phyloP scores from a whole-genome alignment of 2,329 filamentous ascomycete genomes.

The Fusarium globosum region DNA sequence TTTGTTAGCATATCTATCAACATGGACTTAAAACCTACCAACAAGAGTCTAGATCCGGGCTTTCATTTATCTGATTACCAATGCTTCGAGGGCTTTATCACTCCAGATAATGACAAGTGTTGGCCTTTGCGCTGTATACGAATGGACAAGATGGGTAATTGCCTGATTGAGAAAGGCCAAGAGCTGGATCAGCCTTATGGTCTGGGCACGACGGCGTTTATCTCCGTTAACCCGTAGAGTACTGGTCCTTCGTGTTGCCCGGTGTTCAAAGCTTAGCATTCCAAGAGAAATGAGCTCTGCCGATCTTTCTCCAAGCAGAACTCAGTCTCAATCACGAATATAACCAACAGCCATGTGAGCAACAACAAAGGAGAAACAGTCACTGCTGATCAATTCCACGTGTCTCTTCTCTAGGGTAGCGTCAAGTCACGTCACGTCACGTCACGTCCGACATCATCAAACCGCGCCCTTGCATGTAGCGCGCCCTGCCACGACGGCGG shows the following conservation, averaged over 20 bases:
- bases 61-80: constrained; percentile 10
- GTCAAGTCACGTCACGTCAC: neutral
- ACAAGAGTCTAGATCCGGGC: constrained; percentile 11
- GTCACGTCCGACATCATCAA: neutral
- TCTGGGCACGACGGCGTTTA: neutral
- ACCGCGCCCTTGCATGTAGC: constrained; percentile 1
- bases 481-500: neutral
- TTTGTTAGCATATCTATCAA: constrained; percentile 16
- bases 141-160: neutral
- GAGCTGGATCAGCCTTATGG: constrained; percentile 14
- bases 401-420: constrained; percentile 3
- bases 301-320: neutral
- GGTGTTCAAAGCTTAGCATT: neutral
- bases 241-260: neutral
- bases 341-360: neutral
- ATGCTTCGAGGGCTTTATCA: neutral
- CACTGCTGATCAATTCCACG: constrained; percentile 1
- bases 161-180: neutral
- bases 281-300: neutral
- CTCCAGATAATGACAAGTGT: neutral
- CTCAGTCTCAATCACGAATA: neutral
- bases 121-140: neutral
- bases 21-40: constrained; percentile 9
- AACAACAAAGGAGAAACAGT: neutral
- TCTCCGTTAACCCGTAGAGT: neutral